These are phyloP conservation scores for Aspergillus cavernicola DNA, from an alignment of 495 filamentous ascomycete genomes.

Conservation along the genomic window DNA sequence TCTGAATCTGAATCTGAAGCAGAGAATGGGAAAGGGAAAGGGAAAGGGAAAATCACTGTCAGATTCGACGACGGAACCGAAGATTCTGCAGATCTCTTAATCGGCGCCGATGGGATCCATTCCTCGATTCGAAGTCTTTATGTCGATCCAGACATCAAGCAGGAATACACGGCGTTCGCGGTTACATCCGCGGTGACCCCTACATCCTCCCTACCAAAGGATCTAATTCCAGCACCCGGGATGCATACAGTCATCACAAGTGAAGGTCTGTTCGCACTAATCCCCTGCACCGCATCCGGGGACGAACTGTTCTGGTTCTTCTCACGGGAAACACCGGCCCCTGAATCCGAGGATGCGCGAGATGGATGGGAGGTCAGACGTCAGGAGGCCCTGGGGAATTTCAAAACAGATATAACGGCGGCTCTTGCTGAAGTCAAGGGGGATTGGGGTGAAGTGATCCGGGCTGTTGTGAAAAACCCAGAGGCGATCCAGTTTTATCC, in stretches of 20 bases:
- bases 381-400: conserved; percentile 36
- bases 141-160: conserved; percentile 25
- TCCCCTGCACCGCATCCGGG: conserved; percentile 25
- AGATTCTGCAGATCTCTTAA: conserved; percentile 44
- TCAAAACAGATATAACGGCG: conserved; percentile 25
- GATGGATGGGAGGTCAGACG: conserved; percentile 43
- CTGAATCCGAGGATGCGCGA: conserved; percentile 25
- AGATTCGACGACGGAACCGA: conserved; percentile 27
- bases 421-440: conserved; percentile 34
- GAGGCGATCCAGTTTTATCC: conserved; percentile 47
- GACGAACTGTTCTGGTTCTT: conserved; percentile 31
- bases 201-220: conserved; percentile 11
- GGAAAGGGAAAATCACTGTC: conserved; percentile 14
- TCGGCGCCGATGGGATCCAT: conserved; percentile 58
- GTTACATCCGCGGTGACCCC: conserved; percentile 44
- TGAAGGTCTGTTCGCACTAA: conserved; percentile 48
- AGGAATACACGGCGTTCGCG: conserved; percentile 32
- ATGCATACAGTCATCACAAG: conserved; percentile 43
- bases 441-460: conserved; percentile 42
- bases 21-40: no score
- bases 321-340: conserved; percentile 18
- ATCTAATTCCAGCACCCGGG: conserved; percentile 11
- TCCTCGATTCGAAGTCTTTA: conserved; percentile 31
- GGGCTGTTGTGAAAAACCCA: conserved; percentile 33
- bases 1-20: no score